phyloP scores from a whole-genome alignment of 805 yeast genomes.

The Yarrowia bubula region DNA sequence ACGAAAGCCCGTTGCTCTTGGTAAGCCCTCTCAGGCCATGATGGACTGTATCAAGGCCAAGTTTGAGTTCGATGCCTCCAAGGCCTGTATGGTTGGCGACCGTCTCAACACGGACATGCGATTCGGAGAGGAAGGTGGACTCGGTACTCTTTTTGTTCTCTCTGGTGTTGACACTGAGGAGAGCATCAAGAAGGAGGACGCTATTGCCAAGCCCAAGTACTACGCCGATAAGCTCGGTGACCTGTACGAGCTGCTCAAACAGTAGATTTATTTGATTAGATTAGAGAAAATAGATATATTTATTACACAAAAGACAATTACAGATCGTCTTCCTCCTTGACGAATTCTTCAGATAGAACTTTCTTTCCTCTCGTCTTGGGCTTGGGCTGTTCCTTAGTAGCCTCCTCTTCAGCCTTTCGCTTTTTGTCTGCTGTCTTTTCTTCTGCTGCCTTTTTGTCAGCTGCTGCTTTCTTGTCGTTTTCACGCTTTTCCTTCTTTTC shows the following conservation, averaged over 20 bases:
- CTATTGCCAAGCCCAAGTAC: conserved; percentile 56
- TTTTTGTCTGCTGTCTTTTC: neutral
- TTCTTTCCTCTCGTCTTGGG: neutral
- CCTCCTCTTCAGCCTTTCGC: conserved; percentile 8
- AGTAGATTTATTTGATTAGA: neutral
- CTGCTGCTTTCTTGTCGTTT: neutral
- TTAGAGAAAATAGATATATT: neutral
- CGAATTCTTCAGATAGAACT: neutral
- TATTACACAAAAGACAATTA: neutral
- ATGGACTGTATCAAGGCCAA: conserved; percentile 80
- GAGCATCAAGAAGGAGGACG: conserved; percentile 47
- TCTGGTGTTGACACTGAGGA: conserved; percentile 87
- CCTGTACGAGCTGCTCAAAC: conserved; percentile 51
- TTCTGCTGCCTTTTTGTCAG: too few species aligned
- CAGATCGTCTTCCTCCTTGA: neutral
- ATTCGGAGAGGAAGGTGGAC: conserved; percentile 84
- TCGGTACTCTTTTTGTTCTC: conserved; percentile 82
- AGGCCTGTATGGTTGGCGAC: conserved; percentile 92
- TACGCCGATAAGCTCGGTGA: conserved; percentile 76
- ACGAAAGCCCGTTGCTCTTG: conserved; percentile 85
- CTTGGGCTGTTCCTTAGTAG: neutral
- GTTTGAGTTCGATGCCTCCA: conserved; percentile 49
- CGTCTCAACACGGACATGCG: conserved; percentile 91
- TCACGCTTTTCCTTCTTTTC: neutral
- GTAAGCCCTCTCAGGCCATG: conserved; percentile 89